phyloP scores from a whole-genome alignment of 164 flowering plant genomes.

The Stephania japonica region DNA sequence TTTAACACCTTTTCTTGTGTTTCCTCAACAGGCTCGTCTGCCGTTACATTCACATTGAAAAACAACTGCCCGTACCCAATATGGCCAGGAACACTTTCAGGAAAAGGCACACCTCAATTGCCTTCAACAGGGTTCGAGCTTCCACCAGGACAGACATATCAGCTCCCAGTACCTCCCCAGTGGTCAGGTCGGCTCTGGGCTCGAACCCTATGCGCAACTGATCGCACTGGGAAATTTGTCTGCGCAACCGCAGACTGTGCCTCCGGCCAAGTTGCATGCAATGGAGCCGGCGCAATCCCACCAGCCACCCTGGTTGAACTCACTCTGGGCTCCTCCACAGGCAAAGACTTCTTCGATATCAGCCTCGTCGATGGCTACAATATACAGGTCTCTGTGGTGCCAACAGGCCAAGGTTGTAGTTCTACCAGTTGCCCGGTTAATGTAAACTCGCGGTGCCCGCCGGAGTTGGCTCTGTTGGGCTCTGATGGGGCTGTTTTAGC shows the following conservation, averaged over 20 bases:
- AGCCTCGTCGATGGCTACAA: slow-evolving; percentile 7
- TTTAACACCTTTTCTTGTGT: neutral
- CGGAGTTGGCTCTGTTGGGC: slow-evolving; percentile 1
- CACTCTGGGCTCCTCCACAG: slow-evolving; percentile 4
- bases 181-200: slow-evolving; percentile 8
- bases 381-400: neutral
- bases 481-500: neutral
- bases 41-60: neutral
- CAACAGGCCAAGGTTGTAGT: neutral
- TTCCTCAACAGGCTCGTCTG: neutral
- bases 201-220: neutral
- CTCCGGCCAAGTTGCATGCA: neutral
- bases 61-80: slow-evolving; percentile 3
- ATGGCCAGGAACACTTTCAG: slow-evolving; percentile 4
- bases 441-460: slow-evolving; percentile 3
- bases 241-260: slow-evolving; percentile 6
- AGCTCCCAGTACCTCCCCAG: neutral
- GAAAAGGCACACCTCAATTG: neutral
- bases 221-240: neutral
- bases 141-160: neutral
- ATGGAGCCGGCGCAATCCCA: neutral
- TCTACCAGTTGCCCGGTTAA: slow-evolving; percentile 1
- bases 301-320: slow-evolving; percentile 4
- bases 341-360: slow-evolving; percentile 8
- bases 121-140: slow-evolving; percentile 1